phyloP scores from a whole-genome alignment of 2,329 filamentous ascomycete species.

The Penicillium rolfsii region DNA sequence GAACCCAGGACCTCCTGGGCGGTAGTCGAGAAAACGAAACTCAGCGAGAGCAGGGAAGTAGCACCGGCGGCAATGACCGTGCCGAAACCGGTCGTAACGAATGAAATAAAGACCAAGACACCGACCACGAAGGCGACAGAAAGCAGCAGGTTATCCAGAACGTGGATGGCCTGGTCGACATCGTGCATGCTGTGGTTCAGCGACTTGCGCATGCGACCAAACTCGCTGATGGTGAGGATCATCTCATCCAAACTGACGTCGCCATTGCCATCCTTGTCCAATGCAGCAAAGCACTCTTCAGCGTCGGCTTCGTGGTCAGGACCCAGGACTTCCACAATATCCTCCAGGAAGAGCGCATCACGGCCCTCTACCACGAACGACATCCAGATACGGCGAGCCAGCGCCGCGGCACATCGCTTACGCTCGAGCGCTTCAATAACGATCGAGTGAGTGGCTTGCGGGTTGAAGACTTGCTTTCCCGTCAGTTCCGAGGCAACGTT shows the following conservation, averaged over 20 bases:
- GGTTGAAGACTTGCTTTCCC: slow-evolving; percentile 92
- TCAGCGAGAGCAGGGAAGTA: slow-evolving; percentile 90
- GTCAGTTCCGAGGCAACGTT: slow-evolving; percentile 94
- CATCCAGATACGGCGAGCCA: slow-evolving; percentile 96
- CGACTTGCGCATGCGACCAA: slow-evolving; percentile 82
- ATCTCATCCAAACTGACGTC: slow-evolving; percentile 96
- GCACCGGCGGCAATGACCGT: slow-evolving; percentile 87
- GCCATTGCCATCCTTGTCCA: slow-evolving; percentile 88
- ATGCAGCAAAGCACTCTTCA: slow-evolving; percentile 77
- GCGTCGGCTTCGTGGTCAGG: slow-evolving; percentile 73
- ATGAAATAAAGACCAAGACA: slow-evolving; percentile 85
- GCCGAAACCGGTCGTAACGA: slow-evolving; percentile 83
- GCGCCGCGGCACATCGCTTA: slow-evolving; percentile 79
- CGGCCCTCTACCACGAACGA: slow-evolving; percentile 91
- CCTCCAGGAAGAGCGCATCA: slow-evolving; percentile 76
- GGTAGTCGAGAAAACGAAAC: slow-evolving; percentile 91
- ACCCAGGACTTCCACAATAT: slow-evolving; percentile 86
- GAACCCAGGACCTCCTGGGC: slow-evolving; percentile 95
- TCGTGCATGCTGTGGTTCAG: slow-evolving; percentile 95
- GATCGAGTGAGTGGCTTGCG: slow-evolving; percentile 84
- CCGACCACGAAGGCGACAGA: slow-evolving; percentile 79
- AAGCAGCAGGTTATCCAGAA: slow-evolving; percentile 83
- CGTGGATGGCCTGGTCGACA: slow-evolving; percentile 89
- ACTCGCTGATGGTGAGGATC: slow-evolving; percentile 81
- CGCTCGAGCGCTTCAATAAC: slow-evolving; percentile 89